Conservation (phyloP, 345 rosid genomes). For the Hirschfeldia incana region DNA sequence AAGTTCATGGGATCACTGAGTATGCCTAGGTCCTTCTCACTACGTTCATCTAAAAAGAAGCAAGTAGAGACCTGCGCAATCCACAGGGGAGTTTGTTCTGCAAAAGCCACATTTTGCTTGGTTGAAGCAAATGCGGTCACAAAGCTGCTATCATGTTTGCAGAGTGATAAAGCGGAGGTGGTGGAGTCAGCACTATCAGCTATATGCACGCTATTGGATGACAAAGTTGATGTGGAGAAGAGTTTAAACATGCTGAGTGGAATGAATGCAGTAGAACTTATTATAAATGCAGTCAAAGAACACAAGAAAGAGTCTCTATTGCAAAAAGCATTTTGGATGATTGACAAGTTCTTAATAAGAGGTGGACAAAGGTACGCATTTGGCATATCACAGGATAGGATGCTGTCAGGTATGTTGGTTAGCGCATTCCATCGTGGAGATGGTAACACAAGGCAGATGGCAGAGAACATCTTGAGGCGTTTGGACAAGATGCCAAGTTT, state of each 20-base stretch:
- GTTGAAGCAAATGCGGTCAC: constrained; percentile 81
- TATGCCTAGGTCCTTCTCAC: constrained; percentile 49
- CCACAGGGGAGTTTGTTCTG: constrained; percentile 84
- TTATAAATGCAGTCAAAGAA: constrained; percentile 66
- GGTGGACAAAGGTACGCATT: constrained; percentile 57
- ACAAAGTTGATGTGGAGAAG: constrained; percentile 70
- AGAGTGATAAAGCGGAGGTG: constrained; percentile 71
- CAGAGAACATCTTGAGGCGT: constrained; percentile 74
- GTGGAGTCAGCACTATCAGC: constrained; percentile 86
- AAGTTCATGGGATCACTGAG: constrained; percentile 50
- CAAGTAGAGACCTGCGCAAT: constrained; percentile 52
- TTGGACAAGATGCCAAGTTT: constrained; percentile 71
- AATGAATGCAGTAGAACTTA: constrained; percentile 52
- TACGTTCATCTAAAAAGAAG: constrained; percentile 52
- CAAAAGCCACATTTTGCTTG: constrained; percentile 78
- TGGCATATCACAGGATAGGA: constrained; percentile 73
- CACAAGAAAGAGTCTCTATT: constrained; percentile 63
- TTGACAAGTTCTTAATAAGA: constrained; percentile 73
- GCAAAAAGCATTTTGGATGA: constrained; percentile 84
- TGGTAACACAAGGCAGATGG: constrained; percentile 71
- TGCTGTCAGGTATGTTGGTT: constrained; percentile 62
- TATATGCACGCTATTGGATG: constrained; percentile 77
- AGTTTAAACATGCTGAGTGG: constrained; percentile 64
- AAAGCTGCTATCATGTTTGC: constrained; percentile 67
- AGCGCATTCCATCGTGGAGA: constrained; percentile 80